phyloP scores from a whole-genome alignment of 805 yeast species.

The Sugiyamaella chiloensis region DNA sequence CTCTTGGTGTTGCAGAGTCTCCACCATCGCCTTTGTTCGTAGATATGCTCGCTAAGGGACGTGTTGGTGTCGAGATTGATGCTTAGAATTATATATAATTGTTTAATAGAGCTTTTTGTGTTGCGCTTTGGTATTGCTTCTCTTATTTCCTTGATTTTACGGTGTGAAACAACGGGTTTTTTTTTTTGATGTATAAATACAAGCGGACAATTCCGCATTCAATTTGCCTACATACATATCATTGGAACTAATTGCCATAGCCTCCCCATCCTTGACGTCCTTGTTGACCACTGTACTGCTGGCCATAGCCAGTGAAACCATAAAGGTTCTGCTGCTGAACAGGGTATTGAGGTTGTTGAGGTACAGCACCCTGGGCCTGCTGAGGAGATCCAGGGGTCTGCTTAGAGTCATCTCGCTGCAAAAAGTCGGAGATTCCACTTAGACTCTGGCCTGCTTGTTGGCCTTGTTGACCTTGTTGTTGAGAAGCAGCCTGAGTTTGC shows the following conservation, averaged over 20 bases:
- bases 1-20: conserved; percentile 38
- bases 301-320: conserved; percentile 29
- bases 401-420: conserved; percentile 23
- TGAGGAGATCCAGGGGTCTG: conserved; percentile 28
- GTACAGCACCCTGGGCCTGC: conserved; percentile 23
- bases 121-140: too few species aligned
- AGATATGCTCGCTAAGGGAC: conserved; percentile 40
- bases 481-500: conserved; percentile 22
- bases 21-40: conserved; percentile 40
- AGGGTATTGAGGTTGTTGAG: conserved; percentile 24
- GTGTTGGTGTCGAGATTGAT: conserved; percentile 42
- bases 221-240: conserved; percentile 2
- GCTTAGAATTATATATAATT: conserved; percentile 25
- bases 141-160: too few species aligned
- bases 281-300: conserved; percentile 30
- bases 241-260: conserved; percentile 19
- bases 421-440: conserved; percentile 24
- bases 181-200: background rate
- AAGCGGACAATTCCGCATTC: conserved; percentile 6
- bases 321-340: conserved; percentile 27
- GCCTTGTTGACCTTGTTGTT: conserved; percentile 15
- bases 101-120: background rate
- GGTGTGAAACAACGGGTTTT: too few species aligned
- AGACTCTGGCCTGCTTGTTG: conserved; percentile 15
- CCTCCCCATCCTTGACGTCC: conserved; percentile 27